A percentile compares a stretch with the other conserved stretches of the same genome.
Conservation (phyloP, 371 early-diverging fungal species). For the Rhizopus stolonifer region DNA sequence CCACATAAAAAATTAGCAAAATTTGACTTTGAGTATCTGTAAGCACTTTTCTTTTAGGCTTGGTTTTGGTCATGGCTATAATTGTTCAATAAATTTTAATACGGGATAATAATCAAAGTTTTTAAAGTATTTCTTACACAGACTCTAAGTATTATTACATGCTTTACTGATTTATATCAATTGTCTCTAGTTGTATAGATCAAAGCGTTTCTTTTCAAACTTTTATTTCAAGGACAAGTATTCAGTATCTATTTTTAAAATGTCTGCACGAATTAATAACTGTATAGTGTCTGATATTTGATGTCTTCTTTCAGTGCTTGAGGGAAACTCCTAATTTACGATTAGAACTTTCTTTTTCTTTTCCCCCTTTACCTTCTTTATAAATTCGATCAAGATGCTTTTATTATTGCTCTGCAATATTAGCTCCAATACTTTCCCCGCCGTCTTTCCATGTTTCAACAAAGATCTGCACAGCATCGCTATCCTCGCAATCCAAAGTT, state of each 20-base stretch:
- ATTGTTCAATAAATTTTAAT: too few species aligned
- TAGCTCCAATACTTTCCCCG: neutral
- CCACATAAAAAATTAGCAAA: too few species aligned
- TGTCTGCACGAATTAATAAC: neutral
- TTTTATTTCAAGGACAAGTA: too few species aligned
- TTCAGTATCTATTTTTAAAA: neutral
- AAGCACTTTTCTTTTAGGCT: too few species aligned
- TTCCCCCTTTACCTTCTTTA: neutral
- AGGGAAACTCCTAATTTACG: neutral
- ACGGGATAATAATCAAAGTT: too few species aligned
- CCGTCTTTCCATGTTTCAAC: neutral
- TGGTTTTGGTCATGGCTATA: too few species aligned
- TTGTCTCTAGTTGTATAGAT: too few species aligned
- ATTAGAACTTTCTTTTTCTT: neutral
- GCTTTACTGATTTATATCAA: too few species aligned
- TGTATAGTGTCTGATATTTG: neutral
- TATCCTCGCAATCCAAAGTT: neutral
- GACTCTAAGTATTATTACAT: too few species aligned
- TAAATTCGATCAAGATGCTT: neutral
- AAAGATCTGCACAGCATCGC: neutral
- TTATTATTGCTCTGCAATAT: neutral
- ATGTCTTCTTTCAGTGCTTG: conserved; percentile 5
- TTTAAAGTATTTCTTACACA: too few species aligned
- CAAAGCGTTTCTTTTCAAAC: too few species aligned
- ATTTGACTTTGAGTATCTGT: too few species aligned